phyloP scores from a whole-genome alignment of 176 grass and related monocot genomes.

The Musa itinerans region DNA sequence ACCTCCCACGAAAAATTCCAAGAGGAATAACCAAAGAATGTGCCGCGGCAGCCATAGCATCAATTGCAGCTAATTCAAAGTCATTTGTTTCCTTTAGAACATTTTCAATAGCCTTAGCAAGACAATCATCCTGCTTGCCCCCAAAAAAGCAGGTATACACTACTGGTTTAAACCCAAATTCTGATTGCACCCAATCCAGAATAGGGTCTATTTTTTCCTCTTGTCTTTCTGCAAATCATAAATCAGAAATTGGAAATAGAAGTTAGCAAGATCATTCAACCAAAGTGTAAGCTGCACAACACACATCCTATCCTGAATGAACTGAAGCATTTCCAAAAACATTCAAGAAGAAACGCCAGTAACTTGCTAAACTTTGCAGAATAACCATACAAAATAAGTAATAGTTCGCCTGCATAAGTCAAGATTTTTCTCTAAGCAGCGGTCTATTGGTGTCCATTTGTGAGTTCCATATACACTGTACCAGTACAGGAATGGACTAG shows the following conservation, averaged over 20 bases:
- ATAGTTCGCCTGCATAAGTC: neutral
- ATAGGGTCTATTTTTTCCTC: conserved; percentile 83
- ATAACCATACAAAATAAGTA: neutral
- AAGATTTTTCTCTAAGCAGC: no score
- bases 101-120: conserved; percentile 45
- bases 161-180: conserved; percentile 68
- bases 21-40: conserved; percentile 88
- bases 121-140: conserved; percentile 66
- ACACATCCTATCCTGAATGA: neutral
- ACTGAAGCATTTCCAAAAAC: neutral
- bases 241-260: conserved; percentile 1
- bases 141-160: conserved; percentile 66
- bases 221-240: conserved; percentile 55
- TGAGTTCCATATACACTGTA: no score
- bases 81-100: conserved; percentile 58
- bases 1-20: conserved; percentile 49
- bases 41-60: conserved; percentile 83
- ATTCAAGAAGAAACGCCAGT: neutral
- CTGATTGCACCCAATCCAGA: conserved; percentile 66
- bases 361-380: neutral
- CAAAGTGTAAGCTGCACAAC: neutral
- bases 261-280: conserved; percentile 7
- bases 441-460: no score
- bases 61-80: conserved; percentile 71
- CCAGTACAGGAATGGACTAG: no score